phyloP scores from a whole-genome alignment of 2,329 filamentous ascomycete species.

The Arthroderma uncinatum region DNA sequence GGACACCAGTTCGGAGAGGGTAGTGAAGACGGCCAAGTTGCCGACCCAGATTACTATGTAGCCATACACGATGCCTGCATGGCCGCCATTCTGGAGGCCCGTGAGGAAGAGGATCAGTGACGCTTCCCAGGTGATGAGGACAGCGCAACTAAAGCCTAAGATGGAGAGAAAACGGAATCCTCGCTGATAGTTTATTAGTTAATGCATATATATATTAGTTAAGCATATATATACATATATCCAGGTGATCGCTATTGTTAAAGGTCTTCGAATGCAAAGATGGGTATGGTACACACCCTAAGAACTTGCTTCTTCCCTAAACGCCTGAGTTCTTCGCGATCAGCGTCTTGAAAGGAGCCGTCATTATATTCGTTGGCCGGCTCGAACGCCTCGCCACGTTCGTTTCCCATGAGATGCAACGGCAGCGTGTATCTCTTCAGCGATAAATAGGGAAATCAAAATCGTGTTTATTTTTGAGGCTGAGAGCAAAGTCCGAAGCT shows the following conservation, averaged over 20 bases:
- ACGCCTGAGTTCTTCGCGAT: conserved; percentile 28
- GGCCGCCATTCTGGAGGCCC: conserved; percentile 25
- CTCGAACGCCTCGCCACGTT: background rate
- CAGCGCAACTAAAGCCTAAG: conserved; percentile 28
- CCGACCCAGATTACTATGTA: conserved; percentile 29
- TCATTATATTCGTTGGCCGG: background rate
- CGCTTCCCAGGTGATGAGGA: conserved; percentile 32
- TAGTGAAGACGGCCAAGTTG: conserved; percentile 28
- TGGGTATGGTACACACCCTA: conserved; percentile 26
- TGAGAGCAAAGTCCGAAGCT: background rate
- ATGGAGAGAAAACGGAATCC: conserved; percentile 28
- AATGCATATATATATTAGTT: background rate
- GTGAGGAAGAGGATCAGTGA: conserved; percentile 13
- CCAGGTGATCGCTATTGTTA: too few relatives aligned
- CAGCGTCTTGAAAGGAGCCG: conserved; percentile 14
- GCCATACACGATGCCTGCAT: conserved; percentile 30
- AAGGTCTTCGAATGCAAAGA: too few relatives aligned
- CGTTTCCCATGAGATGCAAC: background rate
- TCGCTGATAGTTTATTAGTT: conserved; percentile 15
- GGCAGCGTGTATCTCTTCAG: background rate
- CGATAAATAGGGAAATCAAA: background rate
- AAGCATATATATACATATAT: background rate
- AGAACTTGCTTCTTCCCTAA: conserved; percentile 36
- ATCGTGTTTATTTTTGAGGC: background rate
- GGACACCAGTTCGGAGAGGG: conserved; percentile 33